phyloP scores from a whole-genome alignment of 1,284 basidiomycete genomes.

The Violaceomyces palustris region DNA sequence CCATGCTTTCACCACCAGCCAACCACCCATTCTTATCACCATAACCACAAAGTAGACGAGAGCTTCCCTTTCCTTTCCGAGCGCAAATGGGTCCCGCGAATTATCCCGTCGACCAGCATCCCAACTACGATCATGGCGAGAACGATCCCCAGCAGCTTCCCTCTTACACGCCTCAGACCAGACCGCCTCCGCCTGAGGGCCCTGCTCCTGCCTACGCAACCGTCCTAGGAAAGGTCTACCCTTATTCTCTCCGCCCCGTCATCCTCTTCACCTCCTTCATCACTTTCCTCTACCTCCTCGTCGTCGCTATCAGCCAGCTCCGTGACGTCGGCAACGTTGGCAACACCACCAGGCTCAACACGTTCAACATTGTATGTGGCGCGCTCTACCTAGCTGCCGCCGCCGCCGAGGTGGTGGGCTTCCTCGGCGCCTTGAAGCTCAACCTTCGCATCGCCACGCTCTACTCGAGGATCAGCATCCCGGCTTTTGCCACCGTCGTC shows the following conservation, averaged over 20 bases:
- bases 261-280: slow-evolving; percentile 37
- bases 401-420: slow-evolving; percentile 30
- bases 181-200: slow-evolving; percentile 24
- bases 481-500: slow-evolving; percentile 21
- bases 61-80: no score
- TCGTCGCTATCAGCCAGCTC: slow-evolving; percentile 28
- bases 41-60: no score
- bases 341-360: slow-evolving; percentile 28
- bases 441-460: slow-evolving; percentile 17
- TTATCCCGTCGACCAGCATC: no score
- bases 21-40: no score
- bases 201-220: slow-evolving; percentile 32
- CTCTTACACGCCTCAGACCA: slow-evolving; percentile 16
- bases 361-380: slow-evolving; percentile 27
- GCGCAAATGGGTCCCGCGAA: no score
- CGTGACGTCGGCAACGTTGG: slow-evolving; percentile 8
- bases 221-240: slow-evolving; percentile 30
- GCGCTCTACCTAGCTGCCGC: slow-evolving; percentile 24
- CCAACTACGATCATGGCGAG: slow-evolving; percentile 10
- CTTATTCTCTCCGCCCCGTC: slow-evolving; percentile 37
- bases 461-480: slow-evolving; percentile 17
- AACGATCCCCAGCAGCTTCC: slow-evolving; percentile 24
- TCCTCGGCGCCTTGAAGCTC: slow-evolving; percentile 23
- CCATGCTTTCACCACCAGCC: no score
- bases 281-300: slow-evolving; percentile 34